Conservation (phyloP, 2,329 filamentous ascomycete species). For the Cadophora malorum region DNA sequence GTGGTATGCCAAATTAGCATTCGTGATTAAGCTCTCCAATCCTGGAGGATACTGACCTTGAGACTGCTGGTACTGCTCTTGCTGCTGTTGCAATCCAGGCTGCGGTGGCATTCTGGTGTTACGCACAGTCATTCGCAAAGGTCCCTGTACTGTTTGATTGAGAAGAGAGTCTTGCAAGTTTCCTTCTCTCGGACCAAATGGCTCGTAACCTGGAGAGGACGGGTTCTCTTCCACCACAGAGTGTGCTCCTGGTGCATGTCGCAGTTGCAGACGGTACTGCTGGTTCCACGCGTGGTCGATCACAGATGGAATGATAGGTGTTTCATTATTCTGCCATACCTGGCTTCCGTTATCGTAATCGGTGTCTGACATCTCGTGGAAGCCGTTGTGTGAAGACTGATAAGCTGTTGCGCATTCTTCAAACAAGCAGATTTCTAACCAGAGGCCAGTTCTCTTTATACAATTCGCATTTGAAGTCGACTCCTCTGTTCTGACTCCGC, state of each 20-base stretch:
- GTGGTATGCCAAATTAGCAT: background rate
- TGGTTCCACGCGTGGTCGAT: background rate
- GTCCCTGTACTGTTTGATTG: background rate
- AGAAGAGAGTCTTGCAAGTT: slow-evolving; percentile 4
- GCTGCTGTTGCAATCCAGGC: background rate
- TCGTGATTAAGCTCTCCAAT: background rate
- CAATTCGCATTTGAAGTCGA: too few species aligned
- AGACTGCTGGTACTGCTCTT: background rate
- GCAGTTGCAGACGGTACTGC: background rate
- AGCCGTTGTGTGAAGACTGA: too few species aligned
- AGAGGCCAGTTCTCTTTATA: too few species aligned
- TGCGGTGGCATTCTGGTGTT: background rate
- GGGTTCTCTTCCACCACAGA: background rate
- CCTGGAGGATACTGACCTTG: background rate
- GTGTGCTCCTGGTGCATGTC: background rate
- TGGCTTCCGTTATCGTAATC: background rate
- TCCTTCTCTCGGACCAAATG: background rate
- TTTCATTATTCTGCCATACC: background rate
- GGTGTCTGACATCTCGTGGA: background rate
- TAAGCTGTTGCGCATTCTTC: too few species aligned
- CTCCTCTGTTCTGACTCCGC: too few species aligned
- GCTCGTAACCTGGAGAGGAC: background rate
- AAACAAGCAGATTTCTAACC: too few species aligned
- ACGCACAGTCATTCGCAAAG: background rate
- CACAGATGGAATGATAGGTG: background rate